These are phyloP conservation scores for Russula abietina DNA, from an alignment of 768 basidiomycete species.

Conservation along the genomic window DNA sequence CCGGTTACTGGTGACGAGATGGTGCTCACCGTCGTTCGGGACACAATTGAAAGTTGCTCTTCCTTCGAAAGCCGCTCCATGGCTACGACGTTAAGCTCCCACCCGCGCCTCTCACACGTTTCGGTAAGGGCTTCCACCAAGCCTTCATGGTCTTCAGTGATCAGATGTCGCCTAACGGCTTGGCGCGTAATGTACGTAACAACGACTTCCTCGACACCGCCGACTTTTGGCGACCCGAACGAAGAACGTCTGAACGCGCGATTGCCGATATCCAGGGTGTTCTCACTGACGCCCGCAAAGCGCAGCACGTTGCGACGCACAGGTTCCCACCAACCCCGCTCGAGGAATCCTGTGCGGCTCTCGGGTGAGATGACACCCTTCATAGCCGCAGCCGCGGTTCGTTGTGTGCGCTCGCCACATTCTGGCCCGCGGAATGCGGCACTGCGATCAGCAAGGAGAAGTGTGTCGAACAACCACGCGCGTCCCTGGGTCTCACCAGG, in stretches of 20 bases:
- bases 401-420: conserved; percentile 59
- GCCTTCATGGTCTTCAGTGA: conserved; percentile 47
- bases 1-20: not conserved
- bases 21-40: conserved; percentile 60
- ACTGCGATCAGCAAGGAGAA: conserved; percentile 67
- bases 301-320: conserved; percentile 57
- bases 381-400: conserved; percentile 66
- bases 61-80: conserved; percentile 69
- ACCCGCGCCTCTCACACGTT: conserved; percentile 41
- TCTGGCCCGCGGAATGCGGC: conserved; percentile 64
- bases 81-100: conserved; percentile 56
- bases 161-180: conserved; percentile 45
- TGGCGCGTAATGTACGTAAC: conserved; percentile 75
- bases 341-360: conserved; percentile 30
- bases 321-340: conserved; percentile 75
- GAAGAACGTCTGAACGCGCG: conserved; percentile 21
- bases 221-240: conserved; percentile 9
- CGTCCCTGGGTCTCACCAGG: conserved; percentile 25
- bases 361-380: conserved; percentile 37
- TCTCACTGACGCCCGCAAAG: conserved; percentile 50
- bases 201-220: conserved; percentile 40
- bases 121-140: conserved; percentile 49
- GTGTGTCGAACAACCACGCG: conserved; percentile 67
- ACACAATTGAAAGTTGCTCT: conserved; percentile 60
- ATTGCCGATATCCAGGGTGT: conserved; percentile 31